These are phyloP conservation scores for Oidium heveae DNA, from an alignment of 2,329 filamentous ascomycete genomes.

Conservation along the genomic window DNA sequence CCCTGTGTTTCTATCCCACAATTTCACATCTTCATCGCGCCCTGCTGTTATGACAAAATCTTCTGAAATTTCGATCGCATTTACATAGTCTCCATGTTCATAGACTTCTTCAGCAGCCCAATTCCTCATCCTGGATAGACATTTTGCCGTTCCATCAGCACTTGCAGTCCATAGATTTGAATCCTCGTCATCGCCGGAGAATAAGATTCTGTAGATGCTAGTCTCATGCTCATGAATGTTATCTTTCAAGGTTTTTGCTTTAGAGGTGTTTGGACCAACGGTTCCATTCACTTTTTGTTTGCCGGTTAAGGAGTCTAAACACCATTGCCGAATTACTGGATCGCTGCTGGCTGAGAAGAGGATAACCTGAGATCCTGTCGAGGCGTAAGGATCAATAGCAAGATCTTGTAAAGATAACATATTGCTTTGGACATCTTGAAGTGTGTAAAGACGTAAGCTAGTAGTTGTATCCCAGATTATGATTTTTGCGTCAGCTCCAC, in stretches of 20 bases:
- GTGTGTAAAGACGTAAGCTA: slow-evolving; percentile 42
- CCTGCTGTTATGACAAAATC: slow-evolving; percentile 71
- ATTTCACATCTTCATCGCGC: slow-evolving; percentile 69
- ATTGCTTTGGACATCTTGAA: slow-evolving; percentile 45
- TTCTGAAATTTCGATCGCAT: slow-evolving; percentile 50
- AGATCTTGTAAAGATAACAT: slow-evolving; percentile 66
- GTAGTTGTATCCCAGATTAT: slow-evolving; percentile 58
- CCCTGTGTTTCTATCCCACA: slow-evolving; percentile 59
- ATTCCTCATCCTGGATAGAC: slow-evolving; percentile 38
- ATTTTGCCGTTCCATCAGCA: slow-evolving; percentile 70
- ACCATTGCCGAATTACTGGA: slow-evolving; percentile 57
- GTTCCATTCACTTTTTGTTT: slow-evolving; percentile 24
- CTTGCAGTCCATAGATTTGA: slow-evolving; percentile 76
- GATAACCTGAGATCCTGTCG: slow-evolving; percentile 22
- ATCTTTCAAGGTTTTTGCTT: slow-evolving; percentile 17
- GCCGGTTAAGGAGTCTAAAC: slow-evolving; percentile 25
- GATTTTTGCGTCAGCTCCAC: slow-evolving; percentile 54
- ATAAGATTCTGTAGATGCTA: slow-evolving; percentile 58
- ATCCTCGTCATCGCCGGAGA: slow-evolving; percentile 34
- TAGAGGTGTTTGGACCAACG: slow-evolving; percentile 11
- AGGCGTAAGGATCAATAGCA: slow-evolving; percentile 41
- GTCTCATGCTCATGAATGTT: slow-evolving; percentile 66
- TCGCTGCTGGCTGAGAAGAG: slow-evolving; percentile 65
- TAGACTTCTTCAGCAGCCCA: slow-evolving; percentile 52
- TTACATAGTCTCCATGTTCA: slow-evolving; percentile 70